Conservation (phyloP, 805 yeast genomes). For the Yarrowia porcina region DNA sequence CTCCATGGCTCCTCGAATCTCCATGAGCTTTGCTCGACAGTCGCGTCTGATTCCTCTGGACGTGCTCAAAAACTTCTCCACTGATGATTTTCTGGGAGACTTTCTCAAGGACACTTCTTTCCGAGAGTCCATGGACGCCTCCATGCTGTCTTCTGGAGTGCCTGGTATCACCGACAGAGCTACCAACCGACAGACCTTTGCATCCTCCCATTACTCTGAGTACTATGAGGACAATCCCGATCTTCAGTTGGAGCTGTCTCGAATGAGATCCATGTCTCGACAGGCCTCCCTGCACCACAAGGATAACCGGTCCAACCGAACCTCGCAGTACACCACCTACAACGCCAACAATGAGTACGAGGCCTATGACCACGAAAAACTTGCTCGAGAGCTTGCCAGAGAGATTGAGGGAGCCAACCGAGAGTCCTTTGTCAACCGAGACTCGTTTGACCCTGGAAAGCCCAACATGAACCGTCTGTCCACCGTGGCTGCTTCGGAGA, state of each 20-base stretch:
- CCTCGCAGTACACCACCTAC: conserved; percentile 12
- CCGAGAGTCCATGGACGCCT: conserved; percentile 24
- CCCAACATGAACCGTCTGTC: conserved; percentile 5
- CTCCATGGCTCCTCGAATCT: conserved; percentile 16
- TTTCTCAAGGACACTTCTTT: conserved; percentile 21
- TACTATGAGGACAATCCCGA: conserved; percentile 25
- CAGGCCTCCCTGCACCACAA: conserved; percentile 13
- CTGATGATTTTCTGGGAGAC: conserved; percentile 15
- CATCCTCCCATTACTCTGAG: conserved; percentile 13
- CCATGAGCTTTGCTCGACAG: conserved; percentile 23
- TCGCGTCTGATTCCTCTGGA: conserved; percentile 20
- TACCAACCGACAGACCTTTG: conserved; percentile 20
- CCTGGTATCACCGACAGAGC: conserved; percentile 6
- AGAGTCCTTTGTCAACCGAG: too few relatives aligned
- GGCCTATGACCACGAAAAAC: conserved; percentile 12
- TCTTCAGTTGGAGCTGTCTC: conserved; percentile 25
- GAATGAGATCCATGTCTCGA: conserved; percentile 19
- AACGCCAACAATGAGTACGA: not conserved
- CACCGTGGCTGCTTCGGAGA: conserved; percentile 10
- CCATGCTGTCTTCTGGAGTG: conserved; percentile 6
- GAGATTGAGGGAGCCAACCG: conserved; percentile 8
- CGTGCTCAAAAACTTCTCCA: not conserved
- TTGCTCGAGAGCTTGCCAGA: conserved; percentile 4
- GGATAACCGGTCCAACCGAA: conserved; percentile 17
- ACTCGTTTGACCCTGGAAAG: conserved; percentile 2